Base-by-base conservation (phyloP, 495 filamentous ascomycete genomes). In the Hypoxylon trugodes region DNA sequence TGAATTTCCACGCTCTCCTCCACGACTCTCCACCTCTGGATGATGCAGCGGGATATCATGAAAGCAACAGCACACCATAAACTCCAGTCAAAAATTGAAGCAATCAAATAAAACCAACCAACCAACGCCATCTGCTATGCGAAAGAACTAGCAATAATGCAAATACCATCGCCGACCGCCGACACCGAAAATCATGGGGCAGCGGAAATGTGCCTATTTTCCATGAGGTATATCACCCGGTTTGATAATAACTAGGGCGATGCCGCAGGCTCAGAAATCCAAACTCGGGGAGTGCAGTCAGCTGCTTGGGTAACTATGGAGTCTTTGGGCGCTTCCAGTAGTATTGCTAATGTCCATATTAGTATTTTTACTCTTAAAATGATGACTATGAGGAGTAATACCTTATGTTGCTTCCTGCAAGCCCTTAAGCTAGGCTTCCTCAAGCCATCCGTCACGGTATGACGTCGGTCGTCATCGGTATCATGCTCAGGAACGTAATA, bases 401-500 rank as follows among this genome's bases (percentile, higher is more conserved):
- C 95, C 90, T 98, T 98, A 76, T 98, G 95, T 69, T 91, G 89
- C 77, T 96, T 97, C 60, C 95, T 82, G 68, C 93, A 97, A 72
- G 86, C 88, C 52, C 95, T 84, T 65, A 98, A 74, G 46, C 93
- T 92, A 4, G 93, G 92, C 72, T 95, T 96, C 42, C 93, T 81
- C 68, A 96, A 77, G 50, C 92, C 89, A 65, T 91, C 86, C 6
- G 91, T 91, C 32, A 97, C 92, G n/a, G 92, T 86, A 56, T 91
- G 82, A 46, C 91, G 85, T 41, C 95, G 83, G 66, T 86, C 84
- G n/a, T 84, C 81, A 65, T 98, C 91, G 1, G 79, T 80, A 72
- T 98, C 95, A 70, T 86, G 82, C 72, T 98, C 95, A 2, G 94
- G 89, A n/a, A 97, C 83, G 72, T 98, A 98, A 72, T 97, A 98